These are phyloP conservation scores for Cryptococcus floricola DNA, from an alignment of 1,284 basidiomycete species.

Conservation along the genomic window DNA sequence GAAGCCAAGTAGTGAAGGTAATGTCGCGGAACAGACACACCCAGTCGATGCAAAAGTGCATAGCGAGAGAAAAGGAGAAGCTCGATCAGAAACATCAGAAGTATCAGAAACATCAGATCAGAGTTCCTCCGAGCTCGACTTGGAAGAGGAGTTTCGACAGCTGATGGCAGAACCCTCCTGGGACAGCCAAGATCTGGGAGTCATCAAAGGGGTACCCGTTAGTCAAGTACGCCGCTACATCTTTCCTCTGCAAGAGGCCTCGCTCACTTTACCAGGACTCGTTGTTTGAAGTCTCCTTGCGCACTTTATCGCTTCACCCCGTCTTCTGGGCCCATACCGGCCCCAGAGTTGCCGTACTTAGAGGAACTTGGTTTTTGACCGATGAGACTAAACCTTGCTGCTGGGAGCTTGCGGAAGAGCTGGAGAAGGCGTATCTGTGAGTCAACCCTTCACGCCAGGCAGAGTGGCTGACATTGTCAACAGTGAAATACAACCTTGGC, in stretches of 20 bases:
- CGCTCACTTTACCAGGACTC: conserved; percentile 39
- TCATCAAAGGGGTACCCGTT: conserved; percentile 45
- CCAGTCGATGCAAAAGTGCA: conserved; percentile 14
- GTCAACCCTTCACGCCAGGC: conserved; percentile 1
- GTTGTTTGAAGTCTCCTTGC: conserved; percentile 47
- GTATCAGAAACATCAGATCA: conserved; percentile 14
- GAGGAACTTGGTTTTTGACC: conserved; percentile 54
- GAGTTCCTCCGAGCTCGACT: conserved; percentile 18
- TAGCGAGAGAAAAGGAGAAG: conserved; percentile 12
- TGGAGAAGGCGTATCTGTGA: conserved; percentile 53
- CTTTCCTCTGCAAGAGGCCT: background rate
- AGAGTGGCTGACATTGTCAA: background rate
- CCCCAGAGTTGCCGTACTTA: conserved; percentile 51
- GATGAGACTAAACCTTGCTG: conserved; percentile 52
- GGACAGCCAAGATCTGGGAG: conserved; percentile 37
- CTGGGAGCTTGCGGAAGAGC: conserved; percentile 52
- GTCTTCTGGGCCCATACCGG: conserved; percentile 56
- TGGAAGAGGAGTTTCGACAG: conserved; percentile 27
- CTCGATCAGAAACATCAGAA: conserved; percentile 4
- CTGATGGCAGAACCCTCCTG: conserved; percentile 29
- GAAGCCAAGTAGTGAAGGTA: conserved; percentile 27
- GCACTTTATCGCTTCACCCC: conserved; percentile 49
- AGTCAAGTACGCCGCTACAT: conserved; percentile 38
- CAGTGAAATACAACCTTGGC: conserved; percentile 49
- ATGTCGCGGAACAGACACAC: conserved; percentile 7